Percentiles rank a stretch among this genome's conserved stretches.
phyloP scores from a whole-genome alignment of 371 early-diverging fungal genomes.

The Mortierella sp. region DNA sequence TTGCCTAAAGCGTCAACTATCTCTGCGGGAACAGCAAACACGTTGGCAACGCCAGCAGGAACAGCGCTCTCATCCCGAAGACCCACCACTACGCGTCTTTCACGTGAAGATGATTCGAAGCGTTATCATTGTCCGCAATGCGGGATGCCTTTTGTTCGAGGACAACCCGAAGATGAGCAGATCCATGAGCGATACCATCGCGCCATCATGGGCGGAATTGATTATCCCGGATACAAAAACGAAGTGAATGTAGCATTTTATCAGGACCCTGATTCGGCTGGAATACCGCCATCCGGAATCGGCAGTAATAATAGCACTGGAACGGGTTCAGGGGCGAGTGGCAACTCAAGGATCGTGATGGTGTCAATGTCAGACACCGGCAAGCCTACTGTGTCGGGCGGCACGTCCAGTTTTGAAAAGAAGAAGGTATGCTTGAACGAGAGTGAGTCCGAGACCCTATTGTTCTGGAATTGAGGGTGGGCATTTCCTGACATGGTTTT shows the following conservation, averaged over 20 bases:
- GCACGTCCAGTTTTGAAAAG: conserved; percentile 31
- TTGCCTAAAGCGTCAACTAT: background rate
- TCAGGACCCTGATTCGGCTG: conserved; percentile 13
- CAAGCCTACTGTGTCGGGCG: background rate
- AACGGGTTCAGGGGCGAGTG: background rate
- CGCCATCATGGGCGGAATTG: conserved; percentile 50
- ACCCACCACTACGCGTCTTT: conserved; percentile 2
- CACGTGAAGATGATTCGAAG: conserved; percentile 24
- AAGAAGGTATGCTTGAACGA: conserved; percentile 24
- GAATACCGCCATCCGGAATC: background rate
- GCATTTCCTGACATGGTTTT: background rate
- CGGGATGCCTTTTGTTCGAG: conserved; percentile 54
- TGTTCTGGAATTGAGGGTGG: too few species aligned
- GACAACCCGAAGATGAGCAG: conserved; percentile 53
- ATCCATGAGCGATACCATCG: conserved; percentile 56
- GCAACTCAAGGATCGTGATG: conserved; percentile 31
- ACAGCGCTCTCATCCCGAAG: background rate
- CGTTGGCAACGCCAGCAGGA: too few species aligned
- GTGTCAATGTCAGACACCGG: conserved; percentile 36
- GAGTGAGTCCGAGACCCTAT: too few species aligned
- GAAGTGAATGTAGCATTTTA: conserved; percentile 42
- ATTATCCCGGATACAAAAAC: conserved; percentile 56
- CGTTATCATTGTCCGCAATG: conserved; percentile 54
- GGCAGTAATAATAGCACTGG: background rate
- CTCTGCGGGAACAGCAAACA: background rate